A percentile compares a stretch with the other conserved stretches of the same genome.
phyloP scores from a whole-genome alignment of 2,329 filamentous ascomycete genomes.

The Calonectria henricotiae region DNA sequence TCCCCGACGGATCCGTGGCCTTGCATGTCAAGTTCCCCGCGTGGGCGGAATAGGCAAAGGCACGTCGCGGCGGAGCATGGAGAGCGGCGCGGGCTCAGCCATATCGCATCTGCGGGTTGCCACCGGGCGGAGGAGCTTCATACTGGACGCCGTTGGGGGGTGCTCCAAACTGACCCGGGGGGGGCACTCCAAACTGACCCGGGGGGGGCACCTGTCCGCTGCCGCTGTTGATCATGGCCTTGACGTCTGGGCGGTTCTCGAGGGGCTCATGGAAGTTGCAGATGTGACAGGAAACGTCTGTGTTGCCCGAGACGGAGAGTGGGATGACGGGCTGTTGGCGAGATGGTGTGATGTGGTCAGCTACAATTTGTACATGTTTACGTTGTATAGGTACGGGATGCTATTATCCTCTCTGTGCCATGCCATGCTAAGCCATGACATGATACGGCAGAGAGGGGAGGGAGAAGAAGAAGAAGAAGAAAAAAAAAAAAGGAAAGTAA shows the following conservation, averaged over 20 bases:
- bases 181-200: slow-evolving; percentile 52
- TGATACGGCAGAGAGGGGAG: too few relatives aligned
- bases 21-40: slow-evolving; percentile 14
- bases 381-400: not conserved
- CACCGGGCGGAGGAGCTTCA: slow-evolving; percentile 54
- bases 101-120: slow-evolving; percentile 54
- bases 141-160: slow-evolving; percentile 56
- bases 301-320: slow-evolving; percentile 77
- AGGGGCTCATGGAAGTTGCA: slow-evolving; percentile 84
- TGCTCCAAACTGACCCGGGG: slow-evolving; percentile 54
- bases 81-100: slow-evolving; percentile 42
- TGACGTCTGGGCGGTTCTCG: slow-evolving; percentile 71
- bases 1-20: slow-evolving; percentile 24
- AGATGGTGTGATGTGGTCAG: slow-evolving; percentile 41
- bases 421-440: too few relatives aligned
- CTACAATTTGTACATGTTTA: slow-evolving; percentile 3
- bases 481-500: too few relatives aligned
- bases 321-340: slow-evolving; percentile 76
- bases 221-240: slow-evolving; percentile 67
- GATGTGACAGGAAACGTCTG: slow-evolving; percentile 81
- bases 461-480: not conserved
- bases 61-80: slow-evolving; percentile 14
- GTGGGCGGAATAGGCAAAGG: slow-evolving; percentile 14
- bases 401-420: too few relatives aligned
- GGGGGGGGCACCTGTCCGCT: slow-evolving; percentile 53